A percentile compares a stretch with the other conserved stretches of the same genome.
phyloP scores from a whole-genome alignment of 1,284 basidiomycete genomes.

The Apiotrichum domesticum region DNA sequence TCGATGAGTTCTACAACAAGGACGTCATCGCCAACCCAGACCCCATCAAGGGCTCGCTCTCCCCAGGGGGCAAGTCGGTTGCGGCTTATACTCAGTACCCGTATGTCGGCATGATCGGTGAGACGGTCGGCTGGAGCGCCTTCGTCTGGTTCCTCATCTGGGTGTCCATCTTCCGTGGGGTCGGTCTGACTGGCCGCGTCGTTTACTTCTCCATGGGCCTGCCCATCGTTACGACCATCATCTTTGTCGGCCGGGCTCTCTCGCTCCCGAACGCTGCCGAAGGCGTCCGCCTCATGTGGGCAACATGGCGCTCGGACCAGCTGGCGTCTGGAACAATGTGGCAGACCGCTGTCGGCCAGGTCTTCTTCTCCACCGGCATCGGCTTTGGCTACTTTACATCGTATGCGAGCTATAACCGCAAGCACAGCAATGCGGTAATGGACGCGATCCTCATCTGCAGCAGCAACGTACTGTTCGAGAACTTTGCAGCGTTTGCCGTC shows the following conservation, averaged over 20 bases:
- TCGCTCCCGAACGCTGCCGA: constrained; percentile 19
- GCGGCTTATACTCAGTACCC: constrained; percentile 15
- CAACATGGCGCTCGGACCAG: constrained; percentile 17
- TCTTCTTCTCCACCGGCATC: constrained; percentile 27
- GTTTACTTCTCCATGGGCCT: constrained; percentile 28
- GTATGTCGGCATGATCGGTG: constrained; percentile 14
- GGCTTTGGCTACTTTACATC: constrained; percentile 27
- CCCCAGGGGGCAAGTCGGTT: constrained; percentile 4
- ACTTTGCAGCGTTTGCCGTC: constrained; percentile 22
- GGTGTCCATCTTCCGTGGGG: constrained; percentile 20
- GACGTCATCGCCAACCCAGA: constrained; percentile 20
- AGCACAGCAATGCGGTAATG: constrained; percentile 26
- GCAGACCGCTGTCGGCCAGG: constrained; percentile 25
- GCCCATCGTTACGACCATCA: constrained; percentile 26
- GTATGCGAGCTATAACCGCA: constrained; percentile 25
- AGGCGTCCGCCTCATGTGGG: constrained; percentile 22
- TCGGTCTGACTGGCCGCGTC: constrained; percentile 22
- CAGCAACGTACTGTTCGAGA: constrained; percentile 24
- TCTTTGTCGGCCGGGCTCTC: constrained; percentile 21
- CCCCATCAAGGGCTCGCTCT: constrained; percentile 8
- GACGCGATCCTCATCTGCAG: constrained; percentile 22
- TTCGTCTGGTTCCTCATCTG: constrained; percentile 15
- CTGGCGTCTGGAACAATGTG: constrained; percentile 15
- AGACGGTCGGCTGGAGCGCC: constrained; percentile 21
- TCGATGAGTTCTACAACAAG: constrained; percentile 23